Evolutionary conservation across 768 basidiomycete species (phyloP), one percentile per base, ranked within the genome.

Genomic region (Pholiota microspora): DNA sequence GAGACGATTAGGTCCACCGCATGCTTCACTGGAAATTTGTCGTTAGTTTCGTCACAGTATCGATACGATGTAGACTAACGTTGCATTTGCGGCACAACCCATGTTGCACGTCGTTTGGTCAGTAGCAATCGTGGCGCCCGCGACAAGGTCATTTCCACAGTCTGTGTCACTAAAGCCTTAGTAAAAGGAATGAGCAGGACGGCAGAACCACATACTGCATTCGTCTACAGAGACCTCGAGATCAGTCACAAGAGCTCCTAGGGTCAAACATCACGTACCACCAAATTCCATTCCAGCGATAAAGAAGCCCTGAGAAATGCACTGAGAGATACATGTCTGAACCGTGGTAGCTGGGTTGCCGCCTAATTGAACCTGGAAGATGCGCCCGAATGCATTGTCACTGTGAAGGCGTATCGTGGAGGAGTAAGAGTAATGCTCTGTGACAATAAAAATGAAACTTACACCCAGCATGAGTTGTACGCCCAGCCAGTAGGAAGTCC

Each of bases 221-320:
- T 80, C 71, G 55, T 69, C 73, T 63, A 24, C 32, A 18, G n/a
- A 46, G 10, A 48, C 27, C 4, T 24, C 27, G 13, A 44, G 28
- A 28, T 2, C 15, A 6, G 36, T n/a, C 9, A 13, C 7, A 38
- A n/a, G n/a, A n/a, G n/a, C n/a, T n/a, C n/a, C n/a, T n/a, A n/a
- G n/a, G n/a, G n/a, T n/a, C n/a, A n/a, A n/a, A n/a, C n/a, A n/a
- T n/a, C 2, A 75, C 79, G 61, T 59, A 84, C 83, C 67, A 42
- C 77, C 67, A 54, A 78, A 94, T 67, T 94, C 91, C 35, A 81
- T 72, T 13, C 83, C 92, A 4, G 89, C 89, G 38, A 90, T 61
- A 0, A 84, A 81, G 69, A 77, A 90, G 55, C 82, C 81, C 57
- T 74, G 71, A 2, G 72, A 63, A 0, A 61, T 61, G 67, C 93